Evolutionary conservation across 2,329 filamentous ascomycete genomes (phyloP), one percentile per base, ranked within the genome.

Genomic region (Pseudogymnoascus sp.): DNA sequence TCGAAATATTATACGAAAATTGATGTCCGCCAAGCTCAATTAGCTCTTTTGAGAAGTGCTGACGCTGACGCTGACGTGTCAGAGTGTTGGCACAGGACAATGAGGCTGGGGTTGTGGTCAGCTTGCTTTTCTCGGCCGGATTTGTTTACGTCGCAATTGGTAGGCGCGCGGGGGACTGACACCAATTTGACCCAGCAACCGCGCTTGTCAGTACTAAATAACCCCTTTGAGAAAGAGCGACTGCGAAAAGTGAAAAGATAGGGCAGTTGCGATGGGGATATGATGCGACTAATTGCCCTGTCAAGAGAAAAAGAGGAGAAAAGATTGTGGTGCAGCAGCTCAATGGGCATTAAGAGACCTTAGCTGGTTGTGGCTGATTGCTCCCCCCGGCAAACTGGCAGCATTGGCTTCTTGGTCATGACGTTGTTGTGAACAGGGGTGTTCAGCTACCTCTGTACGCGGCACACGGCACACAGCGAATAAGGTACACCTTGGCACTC

Each of bases 401-500:
- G 26, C 6, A 31, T 31, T 53, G 47, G n/a, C 6, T 53, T 53
- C 47, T 53, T 53, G 47, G 47, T 53, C 26, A 53, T 53, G 47
- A 53, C 47, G 47, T 53, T 53, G 47, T 11, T 10, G 24, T 53
- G 26, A 8, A 53, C 47, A 31, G 8, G 47, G 47, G 47, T 53
- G 11, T 53, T 53, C 47, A 53, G 47, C 47, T 53, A 26, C 26
- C 16, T 2, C 47, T 53, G 26, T 40, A 16, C 44, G 24, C 44
- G 24, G 44, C 44, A 53, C 44, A 53, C 24, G 44, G 47, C 47
- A 53, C 24, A 53, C 47, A 53, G 47, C 47, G 24, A 53, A 31
- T 53, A 53, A 53, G 47, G 47, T 53, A 53, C 47, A n/a, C n/a
- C 47, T 53, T 53, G 47, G 47, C 47, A 53, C 47, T 53, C 42